A percentile compares a stretch with the other conserved stretches of the same genome.
Conservation (phyloP, 192 early-diverging fungal genomes). For the Radiomyces spectabilis region DNA sequence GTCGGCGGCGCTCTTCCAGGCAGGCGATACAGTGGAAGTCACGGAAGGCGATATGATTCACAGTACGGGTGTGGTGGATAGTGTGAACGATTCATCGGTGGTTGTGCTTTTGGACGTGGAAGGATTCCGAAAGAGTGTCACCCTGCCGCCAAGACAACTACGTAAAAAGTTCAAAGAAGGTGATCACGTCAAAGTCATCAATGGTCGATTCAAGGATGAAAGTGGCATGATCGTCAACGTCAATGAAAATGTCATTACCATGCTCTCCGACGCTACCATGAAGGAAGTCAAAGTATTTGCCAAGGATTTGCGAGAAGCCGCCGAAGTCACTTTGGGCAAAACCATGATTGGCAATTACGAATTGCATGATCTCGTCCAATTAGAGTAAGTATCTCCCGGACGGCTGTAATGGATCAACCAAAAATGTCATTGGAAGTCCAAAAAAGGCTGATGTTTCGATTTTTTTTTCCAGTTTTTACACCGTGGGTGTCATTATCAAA, state of each 20-base stretch:
- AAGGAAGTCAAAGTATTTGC: conserved; percentile 81
- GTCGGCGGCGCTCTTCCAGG: conserved; percentile 48
- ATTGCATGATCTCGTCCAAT: conserved; percentile 80
- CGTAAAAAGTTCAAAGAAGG: conserved; percentile 87
- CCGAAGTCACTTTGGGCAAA: conserved; percentile 57
- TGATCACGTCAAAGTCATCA: conserved; percentile 90
- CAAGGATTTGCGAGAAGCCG: conserved; percentile 75
- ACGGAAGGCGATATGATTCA: conserved; percentile 77
- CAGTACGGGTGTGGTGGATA: conserved; percentile 66
- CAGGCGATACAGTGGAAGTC: conserved; percentile 85
- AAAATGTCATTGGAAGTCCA: neutral
- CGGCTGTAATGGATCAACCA: neutral
- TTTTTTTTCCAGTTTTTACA: conserved; percentile 40
- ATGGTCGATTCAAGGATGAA: conserved; percentile 76
- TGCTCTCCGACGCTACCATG: conserved; percentile 63
- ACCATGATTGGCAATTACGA: conserved; percentile 66
- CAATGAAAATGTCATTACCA: conserved; percentile 71
- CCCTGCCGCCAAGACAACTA: conserved; percentile 61
- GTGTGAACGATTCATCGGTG: conserved; percentile 66
- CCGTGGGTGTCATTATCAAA: conserved; percentile 76
- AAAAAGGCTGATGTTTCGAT: neutral
- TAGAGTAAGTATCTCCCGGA: conserved; percentile 52
- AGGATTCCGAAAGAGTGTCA: conserved; percentile 44
- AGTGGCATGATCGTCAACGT: conserved; percentile 86
- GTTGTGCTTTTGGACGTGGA: conserved; percentile 59